Percentiles rank a stretch among this genome's conserved stretches.
Evolutionary conservation across 202 grass and related monocot genomes (phyloP).

Genomic region (Alloteropsis angusta): DNA sequence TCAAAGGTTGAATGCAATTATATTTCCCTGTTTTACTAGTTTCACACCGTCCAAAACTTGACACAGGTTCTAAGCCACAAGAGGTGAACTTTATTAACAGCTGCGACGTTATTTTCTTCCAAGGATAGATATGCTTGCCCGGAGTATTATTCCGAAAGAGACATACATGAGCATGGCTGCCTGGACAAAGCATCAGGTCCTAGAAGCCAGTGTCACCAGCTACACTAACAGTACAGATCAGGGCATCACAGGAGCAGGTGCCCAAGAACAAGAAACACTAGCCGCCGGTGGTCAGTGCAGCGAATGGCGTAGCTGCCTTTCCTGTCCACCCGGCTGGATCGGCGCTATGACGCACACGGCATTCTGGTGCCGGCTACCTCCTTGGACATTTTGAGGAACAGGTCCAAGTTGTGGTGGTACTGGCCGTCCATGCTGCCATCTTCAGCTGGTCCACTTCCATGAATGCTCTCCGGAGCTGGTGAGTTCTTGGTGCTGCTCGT

Average conservation of each 20-base stretch:
- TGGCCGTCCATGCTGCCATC: neutral
- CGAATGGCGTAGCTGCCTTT: neutral
- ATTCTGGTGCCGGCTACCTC: conserved; percentile 22
- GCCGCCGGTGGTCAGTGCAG: neutral
- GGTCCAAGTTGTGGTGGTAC: conserved; percentile 40
- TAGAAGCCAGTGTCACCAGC: neutral
- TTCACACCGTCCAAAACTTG: neutral
- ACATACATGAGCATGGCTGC: neutral
- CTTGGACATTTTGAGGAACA: conserved; percentile 48
- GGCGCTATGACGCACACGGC: neutral
- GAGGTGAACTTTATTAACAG: neutral
- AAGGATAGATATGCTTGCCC: neutral
- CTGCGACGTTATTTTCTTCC: neutral
- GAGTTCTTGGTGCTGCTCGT: neutral
- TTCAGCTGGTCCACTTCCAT: neutral
- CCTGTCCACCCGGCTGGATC: neutral
- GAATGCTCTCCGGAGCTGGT: neutral
- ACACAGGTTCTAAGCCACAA: neutral
- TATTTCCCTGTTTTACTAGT: neutral
- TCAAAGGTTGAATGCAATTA: neutral
- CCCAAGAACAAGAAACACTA: neutral
- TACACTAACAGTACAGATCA: neutral
- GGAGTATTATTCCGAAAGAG: neutral
- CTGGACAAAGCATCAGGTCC: neutral
- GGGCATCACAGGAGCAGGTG: neutral